These are phyloP conservation scores for Coemansia sp. DNA, from an alignment of 192 early-diverging fungal species.

Conservation along the genomic window DNA sequence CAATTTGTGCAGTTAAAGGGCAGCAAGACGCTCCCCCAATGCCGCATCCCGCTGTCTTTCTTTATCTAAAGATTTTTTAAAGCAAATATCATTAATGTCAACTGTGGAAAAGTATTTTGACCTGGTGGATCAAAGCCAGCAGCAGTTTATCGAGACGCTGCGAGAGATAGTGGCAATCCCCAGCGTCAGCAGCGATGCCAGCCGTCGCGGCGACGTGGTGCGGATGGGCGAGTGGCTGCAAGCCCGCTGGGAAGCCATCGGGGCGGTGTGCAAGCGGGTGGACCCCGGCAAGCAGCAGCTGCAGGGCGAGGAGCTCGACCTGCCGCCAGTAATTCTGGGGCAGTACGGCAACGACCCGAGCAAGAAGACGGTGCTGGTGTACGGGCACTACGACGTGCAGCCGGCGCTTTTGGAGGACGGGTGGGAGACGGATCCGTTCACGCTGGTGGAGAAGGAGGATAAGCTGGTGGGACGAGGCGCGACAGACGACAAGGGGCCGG, in stretches of 20 bases:
- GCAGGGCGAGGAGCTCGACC: conserved; percentile 71
- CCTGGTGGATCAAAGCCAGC: conserved; percentile 74
- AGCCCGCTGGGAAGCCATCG: conserved; percentile 68
- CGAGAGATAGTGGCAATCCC: conserved; percentile 87
- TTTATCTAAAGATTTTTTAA: background rate
- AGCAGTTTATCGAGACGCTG: conserved; percentile 79
- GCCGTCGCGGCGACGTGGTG: conserved; percentile 75
- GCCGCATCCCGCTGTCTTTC: no score
- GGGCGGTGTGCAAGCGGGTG: conserved; percentile 59
- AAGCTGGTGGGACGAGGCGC: conserved; percentile 87
- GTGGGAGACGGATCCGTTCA: conserved; percentile 92
- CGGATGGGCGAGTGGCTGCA: conserved; percentile 88
- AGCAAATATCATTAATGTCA: conserved; percentile 13
- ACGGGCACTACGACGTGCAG: conserved; percentile 99
- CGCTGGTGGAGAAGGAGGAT: conserved; percentile 78
- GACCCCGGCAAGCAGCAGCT: conserved; percentile 82
- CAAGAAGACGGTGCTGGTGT: conserved; percentile 96
- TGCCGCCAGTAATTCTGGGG: conserved; percentile 91
- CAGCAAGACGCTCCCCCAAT: no score
- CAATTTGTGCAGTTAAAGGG: no score
- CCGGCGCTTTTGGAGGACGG: conserved; percentile 82
- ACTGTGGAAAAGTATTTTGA: conserved; percentile 65
- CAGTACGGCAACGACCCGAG: conserved; percentile 83
- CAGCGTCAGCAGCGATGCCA: conserved; percentile 73
- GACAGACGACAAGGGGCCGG: conserved; percentile 97